These are phyloP conservation scores for Ophiocordyceps camponoti-leonardi DNA, from an alignment of 2,329 filamentous ascomycete species.

Conservation along the genomic window DNA sequence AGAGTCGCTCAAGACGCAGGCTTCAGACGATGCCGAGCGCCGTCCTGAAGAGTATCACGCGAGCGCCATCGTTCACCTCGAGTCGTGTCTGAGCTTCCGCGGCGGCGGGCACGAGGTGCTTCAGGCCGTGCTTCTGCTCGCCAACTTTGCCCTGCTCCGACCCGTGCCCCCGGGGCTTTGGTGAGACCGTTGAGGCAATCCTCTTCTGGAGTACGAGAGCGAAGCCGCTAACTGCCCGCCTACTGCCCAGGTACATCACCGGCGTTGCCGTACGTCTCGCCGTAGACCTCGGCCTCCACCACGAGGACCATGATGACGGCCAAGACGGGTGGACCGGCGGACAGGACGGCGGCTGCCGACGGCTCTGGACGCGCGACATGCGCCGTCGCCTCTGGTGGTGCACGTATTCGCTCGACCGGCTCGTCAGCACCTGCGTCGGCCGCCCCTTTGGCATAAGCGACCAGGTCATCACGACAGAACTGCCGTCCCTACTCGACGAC, in stretches of 20 bases:
- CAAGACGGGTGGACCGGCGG: slow-evolving; percentile 22
- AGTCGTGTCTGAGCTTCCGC: slow-evolving; percentile 68
- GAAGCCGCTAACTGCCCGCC: background rate
- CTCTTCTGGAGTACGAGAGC: background rate
- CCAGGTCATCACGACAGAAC: slow-evolving; percentile 88
- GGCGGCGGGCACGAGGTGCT: slow-evolving; percentile 85
- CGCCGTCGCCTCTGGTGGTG: slow-evolving; percentile 90
- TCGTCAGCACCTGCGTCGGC: slow-evolving; percentile 87
- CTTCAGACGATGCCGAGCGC: slow-evolving; percentile 25
- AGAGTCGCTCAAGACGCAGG: slow-evolving; percentile 33
- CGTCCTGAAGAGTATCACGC: slow-evolving; percentile 95
- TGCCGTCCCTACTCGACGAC: slow-evolving; percentile 79
- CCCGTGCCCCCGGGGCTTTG: slow-evolving; percentile 87
- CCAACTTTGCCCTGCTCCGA: slow-evolving; percentile 77
- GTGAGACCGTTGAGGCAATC: slow-evolving; percentile 20
- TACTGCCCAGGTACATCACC: slow-evolving; percentile 59
- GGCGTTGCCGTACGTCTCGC: slow-evolving; percentile 82
- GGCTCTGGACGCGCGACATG: slow-evolving; percentile 75
- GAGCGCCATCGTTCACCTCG: slow-evolving; percentile 80
- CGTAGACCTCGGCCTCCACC: slow-evolving; percentile 81
- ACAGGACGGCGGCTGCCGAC: slow-evolving; percentile 21
- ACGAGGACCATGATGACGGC: slow-evolving; percentile 89
- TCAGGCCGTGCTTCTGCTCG: slow-evolving; percentile 79
- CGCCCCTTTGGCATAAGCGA: slow-evolving; percentile 91
- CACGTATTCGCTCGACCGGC: slow-evolving; percentile 85